These are phyloP conservation scores for Paecilomyces dactylethromorphus DNA, from an alignment of 2,329 filamentous ascomycete species.

Conservation along the genomic window DNA sequence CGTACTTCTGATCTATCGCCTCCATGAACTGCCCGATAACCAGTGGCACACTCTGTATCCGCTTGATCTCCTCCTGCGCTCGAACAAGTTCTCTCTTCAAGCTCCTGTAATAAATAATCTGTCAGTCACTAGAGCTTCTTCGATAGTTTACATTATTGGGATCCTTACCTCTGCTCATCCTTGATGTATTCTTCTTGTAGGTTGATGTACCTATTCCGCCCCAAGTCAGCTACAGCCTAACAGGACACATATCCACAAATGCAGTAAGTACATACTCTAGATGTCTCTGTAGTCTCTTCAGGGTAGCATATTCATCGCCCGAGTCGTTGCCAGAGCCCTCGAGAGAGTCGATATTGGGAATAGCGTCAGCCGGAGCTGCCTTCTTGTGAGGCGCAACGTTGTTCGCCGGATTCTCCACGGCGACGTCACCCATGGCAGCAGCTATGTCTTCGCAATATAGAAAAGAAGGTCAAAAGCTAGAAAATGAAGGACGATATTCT, in stretches of 20 bases:
- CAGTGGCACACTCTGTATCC: constrained; percentile 94
- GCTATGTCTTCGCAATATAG: neutral
- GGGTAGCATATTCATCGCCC: constrained; percentile 85
- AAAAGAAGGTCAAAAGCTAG: neutral
- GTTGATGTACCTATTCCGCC: constrained; percentile 68
- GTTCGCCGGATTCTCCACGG: constrained; percentile 74
- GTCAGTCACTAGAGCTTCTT: constrained; percentile 7
- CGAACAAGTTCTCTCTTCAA: constrained; percentile 94
- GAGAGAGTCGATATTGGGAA: constrained; percentile 83
- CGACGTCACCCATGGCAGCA: constrained; percentile 71
- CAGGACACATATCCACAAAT: neutral
- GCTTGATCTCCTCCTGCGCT: constrained; percentile 98
- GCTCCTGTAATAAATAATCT: constrained; percentile 52
- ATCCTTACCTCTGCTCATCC: constrained; percentile 79
- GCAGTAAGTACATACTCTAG: constrained; percentile 61
- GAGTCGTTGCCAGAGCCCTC: constrained; percentile 76
- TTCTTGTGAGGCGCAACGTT: constrained; percentile 73
- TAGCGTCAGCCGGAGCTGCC: constrained; percentile 65
- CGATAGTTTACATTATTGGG: neutral
- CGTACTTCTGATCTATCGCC: constrained; percentile 97
- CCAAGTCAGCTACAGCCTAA: constrained; percentile 1
- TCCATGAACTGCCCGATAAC: constrained; percentile 99
- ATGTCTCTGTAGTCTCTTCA: constrained; percentile 96
- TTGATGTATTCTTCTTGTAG: constrained; percentile 99
- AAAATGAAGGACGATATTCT: neutral